Percentiles rank a stretch among this genome's conserved stretches.
Conservation (phyloP, 306 rosid species). For the Mucuna pruriens region DNA sequence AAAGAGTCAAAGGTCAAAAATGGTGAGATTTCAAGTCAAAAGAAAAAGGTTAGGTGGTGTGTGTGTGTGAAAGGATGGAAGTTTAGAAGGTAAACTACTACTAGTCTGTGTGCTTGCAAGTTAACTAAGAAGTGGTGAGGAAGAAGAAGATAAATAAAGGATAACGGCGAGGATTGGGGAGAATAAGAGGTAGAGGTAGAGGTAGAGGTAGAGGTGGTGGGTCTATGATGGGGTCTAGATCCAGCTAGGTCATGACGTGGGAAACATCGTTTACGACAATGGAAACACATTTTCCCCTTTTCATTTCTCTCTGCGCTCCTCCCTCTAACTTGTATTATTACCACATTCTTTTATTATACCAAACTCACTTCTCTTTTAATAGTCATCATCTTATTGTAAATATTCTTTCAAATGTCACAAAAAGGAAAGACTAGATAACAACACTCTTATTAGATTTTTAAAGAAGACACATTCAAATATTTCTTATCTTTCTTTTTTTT, state of each 20-base stretch:
- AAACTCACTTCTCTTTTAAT: too few species aligned
- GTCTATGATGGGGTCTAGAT: slow-evolving; percentile 29
- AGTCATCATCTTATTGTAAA: too few species aligned
- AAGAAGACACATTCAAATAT: too few species aligned
- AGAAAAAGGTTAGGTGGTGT: background rate
- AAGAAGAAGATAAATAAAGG: background rate
- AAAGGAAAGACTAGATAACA: too few species aligned
- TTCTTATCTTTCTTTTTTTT: too few species aligned
- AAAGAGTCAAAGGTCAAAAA: too few species aligned
- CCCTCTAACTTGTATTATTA: too few species aligned
- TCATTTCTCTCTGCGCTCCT: background rate
- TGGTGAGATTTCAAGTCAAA: slow-evolving; percentile 32
- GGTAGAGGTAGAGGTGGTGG: background rate
- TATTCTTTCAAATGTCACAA: too few species aligned
- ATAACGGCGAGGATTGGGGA: slow-evolving; percentile 33
- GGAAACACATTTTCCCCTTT: background rate
- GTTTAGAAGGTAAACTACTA: too few species aligned
- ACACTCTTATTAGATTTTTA: too few species aligned
- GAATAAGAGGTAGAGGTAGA: slow-evolving; percentile 9
- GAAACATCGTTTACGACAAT: background rate
- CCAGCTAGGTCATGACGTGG: slow-evolving; percentile 43
- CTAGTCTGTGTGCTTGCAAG: too few species aligned
- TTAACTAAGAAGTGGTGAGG: background rate
- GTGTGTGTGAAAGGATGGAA: background rate
- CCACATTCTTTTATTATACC: too few species aligned